A percentile compares a stretch with the other conserved stretches of the same genome.
These are phyloP conservation scores for Candida parachauliodes DNA, from an alignment of 805 yeast genomes.

Conservation along the genomic window DNA sequence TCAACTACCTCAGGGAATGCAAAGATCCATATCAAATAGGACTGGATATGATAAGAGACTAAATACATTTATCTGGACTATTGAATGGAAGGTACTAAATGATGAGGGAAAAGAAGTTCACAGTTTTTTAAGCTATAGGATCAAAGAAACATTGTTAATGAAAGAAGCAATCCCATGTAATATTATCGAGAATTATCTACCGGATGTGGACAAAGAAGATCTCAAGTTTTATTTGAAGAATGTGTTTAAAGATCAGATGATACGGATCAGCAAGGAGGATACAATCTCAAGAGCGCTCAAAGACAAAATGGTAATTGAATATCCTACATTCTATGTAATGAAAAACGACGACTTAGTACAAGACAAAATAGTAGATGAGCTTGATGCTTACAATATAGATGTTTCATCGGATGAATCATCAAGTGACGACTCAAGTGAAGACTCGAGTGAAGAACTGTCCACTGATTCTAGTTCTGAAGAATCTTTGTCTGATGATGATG, in stretches of 20 bases:
- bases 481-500: slow-evolving; percentile 5
- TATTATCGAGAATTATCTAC: slow-evolving; percentile 20
- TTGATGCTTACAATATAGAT: slow-evolving; percentile 17
- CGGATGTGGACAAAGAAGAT: slow-evolving; percentile 14
- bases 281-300: slow-evolving; percentile 48
- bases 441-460: slow-evolving; percentile 11
- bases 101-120: slow-evolving; percentile 21
- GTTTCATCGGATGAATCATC: slow-evolving; percentile 9
- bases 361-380: slow-evolving; percentile 17
- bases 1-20: slow-evolving; percentile 71
- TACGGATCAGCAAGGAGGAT: slow-evolving; percentile 31
- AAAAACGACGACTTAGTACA: slow-evolving; percentile 1
- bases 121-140: slow-evolving; percentile 41
- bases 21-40: slow-evolving; percentile 57
- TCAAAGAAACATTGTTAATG: slow-evolving; percentile 34
- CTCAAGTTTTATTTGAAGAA: slow-evolving; percentile 31
- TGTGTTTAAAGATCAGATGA: slow-evolving; percentile 28
- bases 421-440: slow-evolving; percentile 8
- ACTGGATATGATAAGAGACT: slow-evolving; percentile 65
- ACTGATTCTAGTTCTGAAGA: slow-evolving; percentile 6
- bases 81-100: slow-evolving; percentile 61
- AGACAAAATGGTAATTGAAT: slow-evolving; percentile 66
- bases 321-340: slow-evolving; percentile 62
- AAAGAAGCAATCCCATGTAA: slow-evolving; percentile 41
- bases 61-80: slow-evolving; percentile 69